Base-by-base conservation (phyloP, 2,329 filamentous ascomycete genomes). In the Plectosphaerella cucumerina region DNA sequence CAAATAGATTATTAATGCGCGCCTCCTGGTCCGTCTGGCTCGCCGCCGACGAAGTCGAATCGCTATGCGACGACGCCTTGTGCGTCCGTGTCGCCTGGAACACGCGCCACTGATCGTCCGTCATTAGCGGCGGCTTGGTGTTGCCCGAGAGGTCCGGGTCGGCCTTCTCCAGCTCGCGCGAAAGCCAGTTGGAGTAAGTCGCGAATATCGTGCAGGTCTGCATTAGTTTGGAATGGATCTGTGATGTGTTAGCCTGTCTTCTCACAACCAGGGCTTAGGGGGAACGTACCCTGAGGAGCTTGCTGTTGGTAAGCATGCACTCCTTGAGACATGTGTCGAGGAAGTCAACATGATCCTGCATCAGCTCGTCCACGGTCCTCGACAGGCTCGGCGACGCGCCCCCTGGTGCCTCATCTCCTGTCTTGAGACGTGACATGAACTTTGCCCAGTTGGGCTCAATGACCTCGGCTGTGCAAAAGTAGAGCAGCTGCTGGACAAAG, bases 281-380 rank as follows among this genome's bases (percentile, higher is more conserved):
- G 3, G 6, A 39, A 39, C 35, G 12, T 8, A 96, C 93, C 70
- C 90, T 87, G 6, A 99, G 73, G 6, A 99, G 78, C 72, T 96
- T 97, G 65, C 90, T 90, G 68, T 99, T 97, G 18, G 94, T 99
- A 57, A 99, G 78, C 91, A 97, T 97, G 74, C 94, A 97, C 72
- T 97, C 94, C 71, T 97, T 99, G 62, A 99, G 76, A 67, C 94
- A 99, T 4, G 94, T 97, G 61, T 97, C 94, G 45, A 99, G 74
- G 67, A 99, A 99, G 70, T 97, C 94, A 53, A 99, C 92, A 70
- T 99, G 94, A 64, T 97, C 92, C 71, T 97, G 90, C 94, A 99
- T 99, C 64, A 99, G 73, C 71, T 97, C 91, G 63, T 99, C 94
- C 1, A 99, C 94, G 0, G 94, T 99, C 35, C 91, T 72, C 39